Evolutionary conservation across 352 stramenopile species (phyloP).

Genomic region (Plasmopara viticola): DNA sequence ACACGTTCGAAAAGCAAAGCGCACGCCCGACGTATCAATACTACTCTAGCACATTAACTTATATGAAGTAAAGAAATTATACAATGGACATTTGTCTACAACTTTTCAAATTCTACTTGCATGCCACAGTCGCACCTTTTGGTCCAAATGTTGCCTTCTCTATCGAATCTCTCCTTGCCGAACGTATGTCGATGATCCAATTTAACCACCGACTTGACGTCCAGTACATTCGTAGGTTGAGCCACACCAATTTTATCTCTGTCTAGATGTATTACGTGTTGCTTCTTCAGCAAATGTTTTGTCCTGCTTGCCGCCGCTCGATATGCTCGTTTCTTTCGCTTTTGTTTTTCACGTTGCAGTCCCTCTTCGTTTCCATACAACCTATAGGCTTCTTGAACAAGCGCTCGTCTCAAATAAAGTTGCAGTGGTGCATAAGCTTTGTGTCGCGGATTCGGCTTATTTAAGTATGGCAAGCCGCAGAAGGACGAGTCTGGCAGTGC

Average conservation of each 20-base stretch:
- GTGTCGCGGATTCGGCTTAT: conserved; percentile 57
- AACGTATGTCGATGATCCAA: conserved; percentile 63
- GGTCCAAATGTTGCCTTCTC: conserved; percentile 32
- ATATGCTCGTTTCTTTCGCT: conserved; percentile 43
- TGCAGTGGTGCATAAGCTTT: conserved; percentile 63
- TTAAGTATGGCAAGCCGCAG: conserved; percentile 33
- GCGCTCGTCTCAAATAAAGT: conserved; percentile 47
- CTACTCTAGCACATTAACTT: too few relatives aligned
- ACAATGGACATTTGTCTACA: conserved; percentile 15
- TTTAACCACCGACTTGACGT: conserved; percentile 30
- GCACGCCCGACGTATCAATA: too few relatives aligned
- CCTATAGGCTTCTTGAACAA: conserved; percentile 45
- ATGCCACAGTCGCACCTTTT: conserved; percentile 57
- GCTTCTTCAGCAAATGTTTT: conserved; percentile 50
- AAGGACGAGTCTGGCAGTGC: conserved; percentile 61
- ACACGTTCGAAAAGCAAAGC: too few relatives aligned
- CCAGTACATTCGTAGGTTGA: conserved; percentile 11
- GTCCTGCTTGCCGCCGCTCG: conserved; percentile 41
- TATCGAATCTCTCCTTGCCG: conserved; percentile 30
- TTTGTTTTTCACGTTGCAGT: conserved; percentile 39
- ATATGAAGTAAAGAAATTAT: not conserved
- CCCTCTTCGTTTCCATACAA: conserved; percentile 41
- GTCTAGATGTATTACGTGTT: conserved; percentile 22
- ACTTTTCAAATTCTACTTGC: conserved; percentile 68
- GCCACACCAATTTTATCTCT: conserved; percentile 1